These are phyloP conservation scores for Caryopteris hybrid DNA, from an alignment of 305 asterid species.

Conservation along the genomic window DNA sequence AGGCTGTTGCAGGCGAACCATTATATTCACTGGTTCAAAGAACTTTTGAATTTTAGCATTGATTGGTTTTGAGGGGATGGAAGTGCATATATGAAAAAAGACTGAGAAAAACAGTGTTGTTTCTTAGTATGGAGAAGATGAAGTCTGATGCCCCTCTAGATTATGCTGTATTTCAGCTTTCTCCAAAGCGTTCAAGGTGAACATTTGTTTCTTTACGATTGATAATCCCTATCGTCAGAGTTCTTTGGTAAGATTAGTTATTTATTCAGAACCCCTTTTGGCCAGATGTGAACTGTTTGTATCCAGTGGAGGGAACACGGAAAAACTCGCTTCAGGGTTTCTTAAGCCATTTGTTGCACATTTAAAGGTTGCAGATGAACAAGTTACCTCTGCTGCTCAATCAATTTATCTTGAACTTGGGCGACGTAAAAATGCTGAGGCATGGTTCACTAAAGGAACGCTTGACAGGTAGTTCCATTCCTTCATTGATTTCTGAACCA, in stretches of 20 bases:
- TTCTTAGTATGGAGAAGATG: constrained; percentile 41
- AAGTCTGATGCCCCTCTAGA: constrained; percentile 69
- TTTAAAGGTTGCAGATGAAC: constrained; percentile 78
- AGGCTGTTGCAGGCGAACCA: constrained; percentile 13
- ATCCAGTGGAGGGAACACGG: constrained; percentile 63
- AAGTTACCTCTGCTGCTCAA: constrained; percentile 59
- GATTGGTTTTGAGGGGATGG: constrained; percentile 23
- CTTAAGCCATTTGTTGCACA: constrained; percentile 83
- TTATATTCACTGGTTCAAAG: neutral
- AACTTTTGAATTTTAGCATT: neutral
- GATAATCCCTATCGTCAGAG: constrained; percentile 2
- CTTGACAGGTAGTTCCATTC: constrained; percentile 66
- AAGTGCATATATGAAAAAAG: constrained; percentile 31
- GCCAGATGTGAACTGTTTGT: constrained; percentile 83
- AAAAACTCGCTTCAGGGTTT: constrained; percentile 90
- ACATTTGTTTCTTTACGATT: constrained; percentile 9
- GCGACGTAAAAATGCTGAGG: constrained; percentile 46
- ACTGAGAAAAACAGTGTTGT: constrained; percentile 14
- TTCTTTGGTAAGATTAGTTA: constrained; percentile 2
- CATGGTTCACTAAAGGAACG: constrained; percentile 97
- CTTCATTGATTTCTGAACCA: neutral
- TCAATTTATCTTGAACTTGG: constrained; percentile 80
- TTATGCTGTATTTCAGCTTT: constrained; percentile 82
- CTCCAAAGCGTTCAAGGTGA: constrained; percentile 81
- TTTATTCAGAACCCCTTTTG: constrained; percentile 12